Evolutionary conservation across 257 asterid species (phyloP), one percentile per base, ranked within the genome.

Genomic region (Jaltomata sinuosa): DNA sequence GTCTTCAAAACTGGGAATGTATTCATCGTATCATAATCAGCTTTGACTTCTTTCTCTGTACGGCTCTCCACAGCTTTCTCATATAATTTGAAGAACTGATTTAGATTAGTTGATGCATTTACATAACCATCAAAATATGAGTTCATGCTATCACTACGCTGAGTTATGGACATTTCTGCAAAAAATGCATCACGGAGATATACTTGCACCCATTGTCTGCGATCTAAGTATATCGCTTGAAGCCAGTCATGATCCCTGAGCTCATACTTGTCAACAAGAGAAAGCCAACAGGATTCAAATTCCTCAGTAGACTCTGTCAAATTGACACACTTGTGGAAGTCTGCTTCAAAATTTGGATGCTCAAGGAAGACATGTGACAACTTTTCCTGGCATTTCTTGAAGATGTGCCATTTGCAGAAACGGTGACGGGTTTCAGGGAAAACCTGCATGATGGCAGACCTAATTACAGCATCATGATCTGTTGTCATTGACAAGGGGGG

Each of bases 51-150:
- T 87, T 95, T 97, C 91, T 97, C 98, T 45, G 92, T 91, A 55
- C 99, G 99, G 83, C 99, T 97, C 93, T 97, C 99, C 50, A 94
- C 84, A 4, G 98, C 99, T 81, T 97, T 97, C 69, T 97, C 99
- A 59, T 97, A 97, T 91, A 94, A 72, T 86, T 94, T 97, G 83
- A 95, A 92, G 87, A 97, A 97, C 91, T 93, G 98, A 79, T 88
- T 94, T 47, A 97, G 87, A 87, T 88, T 92, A 83, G 99, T 97
- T 22, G 99, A 97, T 53, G 99, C 99, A 84, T 97, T 97, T 62
- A 97, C 92, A 90, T 92, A 97, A 40, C 99, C 99, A 77, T 97
- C 99, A 76, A 97, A 97, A 84, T 92, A 95, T 12, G 99, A 97
- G 89, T 97, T 97, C 97, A 95, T 97, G 81, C 91, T 91, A 85